phyloP scores from a whole-genome alignment of 2,329 filamentous ascomycete genomes.

The Beauveria asiatica region DNA sequence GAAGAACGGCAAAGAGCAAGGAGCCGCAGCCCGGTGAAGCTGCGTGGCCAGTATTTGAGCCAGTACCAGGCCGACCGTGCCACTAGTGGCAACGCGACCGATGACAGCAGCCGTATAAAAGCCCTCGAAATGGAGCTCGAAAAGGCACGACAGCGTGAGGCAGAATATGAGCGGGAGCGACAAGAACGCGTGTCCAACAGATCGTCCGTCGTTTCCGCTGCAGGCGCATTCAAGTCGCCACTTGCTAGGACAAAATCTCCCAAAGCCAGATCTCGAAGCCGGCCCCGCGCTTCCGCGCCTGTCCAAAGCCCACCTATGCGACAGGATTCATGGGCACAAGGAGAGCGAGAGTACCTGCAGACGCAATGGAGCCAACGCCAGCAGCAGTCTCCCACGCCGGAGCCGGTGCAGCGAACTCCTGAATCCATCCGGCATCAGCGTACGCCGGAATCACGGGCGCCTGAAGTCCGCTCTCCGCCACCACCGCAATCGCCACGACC shows the following conservation, averaged over 20 bases:
- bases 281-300: constrained; percentile 21
- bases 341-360: constrained; percentile 56
- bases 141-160: constrained; percentile 52
- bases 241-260: constrained; percentile 6
- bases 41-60: constrained; percentile 77
- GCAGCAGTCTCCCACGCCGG: constrained; percentile 23
- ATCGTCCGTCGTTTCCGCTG: not conserved
- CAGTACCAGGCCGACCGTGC: constrained; percentile 72
- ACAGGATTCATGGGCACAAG: constrained; percentile 54
- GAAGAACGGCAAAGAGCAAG: constrained; percentile 57
- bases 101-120: constrained; percentile 58
- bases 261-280: constrained; percentile 34
- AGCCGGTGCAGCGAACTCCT: constrained; percentile 16
- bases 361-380: constrained; percentile 42
- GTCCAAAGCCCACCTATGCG: constrained; percentile 38
- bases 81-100: constrained; percentile 25
- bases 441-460: constrained; percentile 9
- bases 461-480: constrained; percentile 12
- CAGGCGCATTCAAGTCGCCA: constrained; percentile 1
- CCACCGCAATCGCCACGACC: constrained; percentile 30
- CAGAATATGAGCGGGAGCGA: constrained; percentile 52
- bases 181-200: constrained; percentile 35
- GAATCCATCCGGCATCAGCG: constrained; percentile 9
- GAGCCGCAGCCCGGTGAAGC: constrained; percentile 55
- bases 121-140: constrained; percentile 70